These are phyloP conservation scores for Ambrosiella xylebori DNA, from an alignment of 2,329 filamentous ascomycete genomes.

Conservation along the genomic window DNA sequence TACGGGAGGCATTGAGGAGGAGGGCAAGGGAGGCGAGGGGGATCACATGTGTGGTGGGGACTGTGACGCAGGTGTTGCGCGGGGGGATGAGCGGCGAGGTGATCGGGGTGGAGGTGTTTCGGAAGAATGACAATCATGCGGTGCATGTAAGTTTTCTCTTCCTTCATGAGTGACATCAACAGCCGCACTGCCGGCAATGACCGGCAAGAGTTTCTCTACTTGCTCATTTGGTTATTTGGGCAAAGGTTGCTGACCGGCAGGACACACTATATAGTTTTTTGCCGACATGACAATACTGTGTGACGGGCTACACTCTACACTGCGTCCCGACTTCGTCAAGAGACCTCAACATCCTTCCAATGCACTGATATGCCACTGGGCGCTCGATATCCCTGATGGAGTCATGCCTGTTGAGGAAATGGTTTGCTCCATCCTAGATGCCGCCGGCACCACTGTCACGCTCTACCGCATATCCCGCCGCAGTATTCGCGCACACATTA, in stretches of 20 bases:
- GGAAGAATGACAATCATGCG: not conserved
- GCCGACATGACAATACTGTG: slow-evolving; percentile 11
- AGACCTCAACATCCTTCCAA: slow-evolving; percentile 17
- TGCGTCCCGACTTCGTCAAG: slow-evolving; percentile 16
- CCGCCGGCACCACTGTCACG: slow-evolving; percentile 17
- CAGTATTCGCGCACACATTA: slow-evolving; percentile 18
- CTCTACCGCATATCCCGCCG: slow-evolving; percentile 17
- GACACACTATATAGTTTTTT: slow-evolving; percentile 2
- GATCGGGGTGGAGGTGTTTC: slow-evolving; percentile 8
- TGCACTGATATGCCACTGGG: slow-evolving; percentile 17
- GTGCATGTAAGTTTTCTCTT: slow-evolving; percentile 7
- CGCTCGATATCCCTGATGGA: slow-evolving; percentile 17
- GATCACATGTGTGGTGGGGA: slow-evolving; percentile 3
- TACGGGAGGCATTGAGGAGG: not conserved
- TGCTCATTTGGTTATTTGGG: not conserved
- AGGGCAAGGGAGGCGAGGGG: not conserved
- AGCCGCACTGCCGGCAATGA: too few relatives aligned
- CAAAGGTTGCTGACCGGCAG: not conserved
- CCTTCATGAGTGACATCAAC: not conserved
- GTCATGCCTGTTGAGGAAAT: slow-evolving; percentile 10
- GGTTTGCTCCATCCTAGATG: slow-evolving; percentile 18
- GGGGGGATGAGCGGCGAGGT: slow-evolving; percentile 9
- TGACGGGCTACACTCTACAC: slow-evolving; percentile 4
- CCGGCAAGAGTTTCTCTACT: too few relatives aligned
- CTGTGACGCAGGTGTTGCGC: slow-evolving; percentile 8